These are phyloP conservation scores for Ambrosiella xylebori DNA, from an alignment of 2,329 filamentous ascomycete genomes.

Conservation along the genomic window DNA sequence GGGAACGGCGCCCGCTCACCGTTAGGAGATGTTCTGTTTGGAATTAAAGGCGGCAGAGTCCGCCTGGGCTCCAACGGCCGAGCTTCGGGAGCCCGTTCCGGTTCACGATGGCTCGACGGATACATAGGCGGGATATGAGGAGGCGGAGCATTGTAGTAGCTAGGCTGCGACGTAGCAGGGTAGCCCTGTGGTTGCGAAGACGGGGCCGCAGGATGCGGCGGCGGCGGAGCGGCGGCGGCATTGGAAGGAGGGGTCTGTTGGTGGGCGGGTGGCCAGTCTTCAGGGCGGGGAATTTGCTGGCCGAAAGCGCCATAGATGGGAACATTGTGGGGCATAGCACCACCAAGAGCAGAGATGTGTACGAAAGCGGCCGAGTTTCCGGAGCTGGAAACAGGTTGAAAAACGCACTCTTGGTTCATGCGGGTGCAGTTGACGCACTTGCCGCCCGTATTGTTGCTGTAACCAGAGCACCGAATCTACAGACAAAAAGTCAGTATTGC, in stretches of 20 bases:
- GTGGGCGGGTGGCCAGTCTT: neutral
- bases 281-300: constrained; percentile 8
- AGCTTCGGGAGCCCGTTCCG: too few species aligned
- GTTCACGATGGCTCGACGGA: too few species aligned
- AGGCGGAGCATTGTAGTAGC: too few species aligned
- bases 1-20: too few species aligned
- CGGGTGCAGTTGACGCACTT: constrained; percentile 45
- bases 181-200: neutral
- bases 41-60: too few species aligned
- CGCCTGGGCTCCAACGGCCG: too few species aligned
- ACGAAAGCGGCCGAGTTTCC: constrained; percentile 38
- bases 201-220: too few species aligned
- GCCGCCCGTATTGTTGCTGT: constrained; percentile 39
- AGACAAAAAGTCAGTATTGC: neutral
- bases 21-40: too few species aligned
- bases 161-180: too few species aligned
- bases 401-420: constrained; percentile 44
- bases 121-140: too few species aligned
- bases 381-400: constrained; percentile 40
- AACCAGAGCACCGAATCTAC: constrained; percentile 44
- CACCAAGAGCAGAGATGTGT: constrained; percentile 39
- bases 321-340: constrained; percentile 38
- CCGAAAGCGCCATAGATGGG: constrained; percentile 30
- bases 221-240: neutral
- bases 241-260: constrained; percentile 1